Base-by-base conservation (phyloP, 2,329 filamentous ascomycete genomes). In the Sordariomycetes sp. region DNA sequence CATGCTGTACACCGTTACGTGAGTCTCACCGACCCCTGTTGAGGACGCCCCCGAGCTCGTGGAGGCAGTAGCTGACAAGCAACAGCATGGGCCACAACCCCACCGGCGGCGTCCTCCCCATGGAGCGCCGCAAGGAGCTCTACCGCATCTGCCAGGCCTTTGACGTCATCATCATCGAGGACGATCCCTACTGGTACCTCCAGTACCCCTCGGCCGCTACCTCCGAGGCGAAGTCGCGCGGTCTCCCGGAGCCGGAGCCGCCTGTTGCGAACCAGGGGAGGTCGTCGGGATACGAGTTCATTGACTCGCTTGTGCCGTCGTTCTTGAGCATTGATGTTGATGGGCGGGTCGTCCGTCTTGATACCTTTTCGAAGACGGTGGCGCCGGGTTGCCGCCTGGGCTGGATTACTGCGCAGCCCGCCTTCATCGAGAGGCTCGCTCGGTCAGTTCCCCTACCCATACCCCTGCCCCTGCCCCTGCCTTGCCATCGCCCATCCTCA, bases 121-220 rank as follows among this genome's bases (percentile, higher is more conserved):
- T 94, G 10, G 73, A 85, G 64, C 83, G 92, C 48, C 81, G 89
- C 57, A 86, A 81, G 64, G 84, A 90, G 55, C 79, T 96, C 32
- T 96, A 96, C 67, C 81, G 78, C 20, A 68, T 96, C 15, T 94
- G 88, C 71, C 84, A 84, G 67, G 81, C 86, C 67, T 95, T 89
- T 72, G 90, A 96, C 69, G 80, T 96, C 61, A 81, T 96, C 65
- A 96, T 96, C 62, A 74, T 95, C 60, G 92, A 97, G 70, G 92
- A 97, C 64, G 91, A 96, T 61, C 92, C 92, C 6, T 96, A 96
- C 74, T 96, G 90, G 89, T 92, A 94, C 69, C 77, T 97, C 10
- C 92, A 96, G 68, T 96, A 82, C 69, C 89, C 90, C 0, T 87
- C 87, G 0, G 85, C 87, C 0, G 79, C 74, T 56, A 53, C 66